Percentiles rank a stretch among this genome's conserved stretches.
Evolutionary conservation across 1,284 basidiomycete species (phyloP).

Genomic region (Ceratobasidium sp.): DNA sequence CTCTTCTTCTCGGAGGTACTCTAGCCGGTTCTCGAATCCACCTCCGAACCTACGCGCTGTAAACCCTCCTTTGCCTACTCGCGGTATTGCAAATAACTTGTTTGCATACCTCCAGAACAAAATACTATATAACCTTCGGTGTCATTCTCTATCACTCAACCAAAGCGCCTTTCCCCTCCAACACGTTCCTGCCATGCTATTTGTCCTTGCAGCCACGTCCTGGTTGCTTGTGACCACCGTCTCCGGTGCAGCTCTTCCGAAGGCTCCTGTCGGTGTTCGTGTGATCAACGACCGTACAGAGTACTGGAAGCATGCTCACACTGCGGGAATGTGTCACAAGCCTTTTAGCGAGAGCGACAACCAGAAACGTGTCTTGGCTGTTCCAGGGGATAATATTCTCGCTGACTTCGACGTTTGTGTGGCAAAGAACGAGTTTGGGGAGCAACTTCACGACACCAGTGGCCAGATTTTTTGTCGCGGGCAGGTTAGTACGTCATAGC

Average conservation of each 20-base stretch:
- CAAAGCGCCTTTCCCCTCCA: too few species aligned
- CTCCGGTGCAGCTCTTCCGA: not conserved
- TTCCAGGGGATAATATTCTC: slow-evolving; percentile 24
- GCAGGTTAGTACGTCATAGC: slow-evolving; percentile 17
- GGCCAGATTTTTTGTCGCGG: slow-evolving; percentile 33
- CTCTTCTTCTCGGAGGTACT: too few species aligned
- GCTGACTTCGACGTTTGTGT: slow-evolving; percentile 33
- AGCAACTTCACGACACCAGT: slow-evolving; percentile 28
- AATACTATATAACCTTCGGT: too few species aligned
- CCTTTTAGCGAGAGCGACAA: slow-evolving; percentile 14
- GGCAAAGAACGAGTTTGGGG: slow-evolving; percentile 37
- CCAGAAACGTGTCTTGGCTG: slow-evolving; percentile 12
- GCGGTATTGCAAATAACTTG: too few species aligned
- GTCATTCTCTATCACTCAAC: too few species aligned
- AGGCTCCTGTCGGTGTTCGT: not conserved
- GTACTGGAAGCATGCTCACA: slow-evolving; percentile 24
- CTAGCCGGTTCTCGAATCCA: too few species aligned
- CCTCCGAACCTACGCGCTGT: too few species aligned
- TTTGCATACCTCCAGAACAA: too few species aligned
- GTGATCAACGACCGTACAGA: slow-evolving; percentile 18
- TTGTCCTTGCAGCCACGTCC: not conserved
- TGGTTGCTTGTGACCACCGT: not conserved
- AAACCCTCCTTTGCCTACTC: too few species aligned
- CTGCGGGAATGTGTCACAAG: slow-evolving; percentile 38
- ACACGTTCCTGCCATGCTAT: not conserved